Base-by-base conservation (phyloP, 768 basidiomycete genomes). In the Mycena galopus region DNA sequence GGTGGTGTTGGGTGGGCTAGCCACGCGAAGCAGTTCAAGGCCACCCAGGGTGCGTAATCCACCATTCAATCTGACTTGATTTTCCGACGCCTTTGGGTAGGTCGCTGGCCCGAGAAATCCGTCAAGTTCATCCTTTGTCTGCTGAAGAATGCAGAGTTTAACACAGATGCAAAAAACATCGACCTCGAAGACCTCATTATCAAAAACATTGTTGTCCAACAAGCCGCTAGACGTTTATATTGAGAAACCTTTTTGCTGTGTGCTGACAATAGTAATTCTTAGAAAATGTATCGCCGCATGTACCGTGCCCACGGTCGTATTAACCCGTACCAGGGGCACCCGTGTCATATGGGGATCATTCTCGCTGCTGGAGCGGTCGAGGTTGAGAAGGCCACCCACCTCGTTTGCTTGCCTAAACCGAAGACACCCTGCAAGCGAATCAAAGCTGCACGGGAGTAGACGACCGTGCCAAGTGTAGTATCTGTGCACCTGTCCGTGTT, bases 91-190 rank as follows among this genome's bases (percentile, higher is more conserved):
- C 42, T 71, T 67, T 62, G 50, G n/a, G 11, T 77, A 98, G 97
- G 98, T 92, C 97, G 98, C 82, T 99, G 98, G 98, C 98, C 98
- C 82, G 97, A 96, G 88, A 99, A 99, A 87, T 98, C 96, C 61
- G 92, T 98, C 85, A 93, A 94, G 84, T 97, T 96, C 89, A 93
- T 99, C 82, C 88, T 93, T 73, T 92, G 95, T 77, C 91, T 99
- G 65, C 85, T 99, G 81, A 99, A 99, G 91, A 99, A 99, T 84
- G 98, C 98, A 51, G 97, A 99, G 84, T 93, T 97, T 77, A 99
- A 99, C 84, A 98, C 98, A 74, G 97, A 99, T 79, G 95, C 95
- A 78, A 99, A 99, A 89, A 95, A 92, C 85, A 87, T 99, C 75
- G 94, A 96, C 68, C 87, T 95, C 72, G 97, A 98, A 78, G 96